Percentiles rank a stretch among this genome's conserved stretches.
phyloP scores from a whole-genome alignment of 1,284 basidiomycete species.

The Papiliotrema laurentii region DNA sequence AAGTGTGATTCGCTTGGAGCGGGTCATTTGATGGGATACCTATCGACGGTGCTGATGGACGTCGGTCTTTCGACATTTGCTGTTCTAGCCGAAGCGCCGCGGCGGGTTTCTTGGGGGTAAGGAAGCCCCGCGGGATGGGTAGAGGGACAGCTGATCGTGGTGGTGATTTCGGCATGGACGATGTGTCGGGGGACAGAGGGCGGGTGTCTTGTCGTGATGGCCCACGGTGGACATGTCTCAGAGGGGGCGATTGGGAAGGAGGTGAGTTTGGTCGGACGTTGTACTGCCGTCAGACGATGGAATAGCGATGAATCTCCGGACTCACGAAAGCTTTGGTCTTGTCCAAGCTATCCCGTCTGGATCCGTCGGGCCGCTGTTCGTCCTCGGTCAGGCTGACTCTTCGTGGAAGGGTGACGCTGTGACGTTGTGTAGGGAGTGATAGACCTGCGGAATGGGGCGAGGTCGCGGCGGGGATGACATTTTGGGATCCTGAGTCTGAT shows the following conservation, averaged over 20 bases:
- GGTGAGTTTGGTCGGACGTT: conserved; percentile 8
- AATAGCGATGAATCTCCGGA: background rate
- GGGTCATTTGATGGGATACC: background rate
- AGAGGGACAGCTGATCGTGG: conserved; percentile 24
- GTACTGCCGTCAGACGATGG: conserved; percentile 9
- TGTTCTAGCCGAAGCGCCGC: conserved; percentile 33
- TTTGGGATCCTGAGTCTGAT: too few relatives aligned
- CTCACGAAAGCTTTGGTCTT: conserved; percentile 25
- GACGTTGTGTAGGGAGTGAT: background rate
- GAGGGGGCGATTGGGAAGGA: background rate
- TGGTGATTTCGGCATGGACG: conserved; percentile 22
- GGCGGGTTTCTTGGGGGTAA: conserved; percentile 39
- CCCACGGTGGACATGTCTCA: background rate
- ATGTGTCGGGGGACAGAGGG: conserved; percentile 9
- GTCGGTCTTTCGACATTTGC: conserved; percentile 13
- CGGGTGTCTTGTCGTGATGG: conserved; percentile 5
- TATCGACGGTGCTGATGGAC: background rate
- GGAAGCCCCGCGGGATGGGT: conserved; percentile 36
- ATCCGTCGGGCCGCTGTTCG: background rate
- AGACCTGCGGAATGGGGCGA: too few relatives aligned
- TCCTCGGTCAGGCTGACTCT: conserved; percentile 4
- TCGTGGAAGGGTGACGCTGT: conserved; percentile 2
- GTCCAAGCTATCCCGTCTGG: conserved; percentile 21
- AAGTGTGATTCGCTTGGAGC: background rate
- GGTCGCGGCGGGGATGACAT: too few relatives aligned